Conservation (phyloP, 2,329 filamentous ascomycete species). For the Dendrostoma leiphaemia region DNA sequence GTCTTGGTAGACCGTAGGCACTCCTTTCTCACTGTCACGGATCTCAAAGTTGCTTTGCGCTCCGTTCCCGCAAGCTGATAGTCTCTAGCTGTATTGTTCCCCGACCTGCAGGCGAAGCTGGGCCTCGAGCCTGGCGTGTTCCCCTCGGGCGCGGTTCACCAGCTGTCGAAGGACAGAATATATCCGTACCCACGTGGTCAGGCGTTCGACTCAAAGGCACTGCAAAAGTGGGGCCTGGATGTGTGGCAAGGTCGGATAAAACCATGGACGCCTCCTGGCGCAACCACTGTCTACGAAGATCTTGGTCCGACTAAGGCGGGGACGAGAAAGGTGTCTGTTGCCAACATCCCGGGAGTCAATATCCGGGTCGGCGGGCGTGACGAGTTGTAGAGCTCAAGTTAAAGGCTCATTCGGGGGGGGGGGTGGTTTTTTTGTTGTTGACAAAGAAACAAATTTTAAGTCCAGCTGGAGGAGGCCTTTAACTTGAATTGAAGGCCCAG, state of each 20-base stretch:
- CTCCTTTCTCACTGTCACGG: too few species aligned
- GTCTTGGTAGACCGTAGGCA: conserved; percentile 36
- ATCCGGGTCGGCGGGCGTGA: conserved; percentile 23
- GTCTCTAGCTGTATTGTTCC: conserved; percentile 34
- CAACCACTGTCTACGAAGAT: conserved; percentile 24
- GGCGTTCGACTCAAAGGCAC: conserved; percentile 24
- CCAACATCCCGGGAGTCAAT: conserved; percentile 22
- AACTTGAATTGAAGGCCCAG: too few species aligned
- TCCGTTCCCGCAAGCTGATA: too few species aligned
- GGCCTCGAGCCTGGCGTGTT: conserved; percentile 28
- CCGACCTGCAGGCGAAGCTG: conserved; percentile 29
- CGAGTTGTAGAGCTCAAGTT: conserved; percentile 11
- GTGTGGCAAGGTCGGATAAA: conserved; percentile 35
- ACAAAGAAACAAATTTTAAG: too few species aligned
- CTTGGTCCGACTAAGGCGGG: conserved; percentile 24
- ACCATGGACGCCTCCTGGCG: conserved; percentile 32
- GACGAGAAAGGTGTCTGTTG: conserved; percentile 20
- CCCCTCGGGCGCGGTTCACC: conserved; percentile 34
- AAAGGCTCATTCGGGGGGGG: too few species aligned
- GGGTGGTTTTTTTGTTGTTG: too few species aligned
- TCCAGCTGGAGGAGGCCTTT: too few species aligned
- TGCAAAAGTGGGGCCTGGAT: conserved; percentile 36
- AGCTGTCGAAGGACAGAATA: conserved; percentile 32
- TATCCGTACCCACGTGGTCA: conserved; percentile 34
- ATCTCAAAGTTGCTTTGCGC: too few species aligned